Evolutionary conservation across 2,329 filamentous ascomycete species (phyloP), one percentile per base, ranked within the genome.

Genomic region (Metarhizium album): DNA sequence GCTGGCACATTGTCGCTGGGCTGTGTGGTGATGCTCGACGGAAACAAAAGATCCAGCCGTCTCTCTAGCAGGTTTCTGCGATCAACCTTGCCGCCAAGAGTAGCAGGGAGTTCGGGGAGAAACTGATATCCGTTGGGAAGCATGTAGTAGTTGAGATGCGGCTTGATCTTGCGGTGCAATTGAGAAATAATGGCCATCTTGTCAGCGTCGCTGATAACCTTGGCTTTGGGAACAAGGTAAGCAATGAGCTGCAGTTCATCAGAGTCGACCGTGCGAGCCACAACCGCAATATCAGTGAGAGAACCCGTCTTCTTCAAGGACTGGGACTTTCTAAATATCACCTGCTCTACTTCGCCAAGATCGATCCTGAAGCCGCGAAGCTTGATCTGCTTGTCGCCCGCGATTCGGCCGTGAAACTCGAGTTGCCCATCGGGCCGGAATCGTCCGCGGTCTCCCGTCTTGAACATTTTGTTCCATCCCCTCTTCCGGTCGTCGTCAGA

Each of bases 401-500:
- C 56, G 2, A 65, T 60, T 3, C 74, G 65, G 1, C 71, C 69
- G 4, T 67, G 52, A 37, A 65, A 65, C 3, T 64, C 55, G 2
- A 75, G 47, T n/a, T 70, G 59, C 0, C 70, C 70, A 35, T 64
- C 60, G 0, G 58, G 47, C 2, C 56, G 62, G 57, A 67, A 67
- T n/a, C 61, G 64, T 3, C 64, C 70, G 1, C 58, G 50, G 54
- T 75, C 73, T 4, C 73, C 72, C 0, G 71, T 74, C 24, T 59
- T 55, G 52, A 71, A 72, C 62, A 70, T 73, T 38, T 64, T 52
- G 38, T 68, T 68, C 52, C 63, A 59, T 2, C 60, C 57, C 2
- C 52, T 43, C 22, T 51, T 33, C 33, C 42, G 33, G 2, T 55
- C 57, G 2, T 63, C 66, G 20, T 59, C 51, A 2, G 54, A 54